These are phyloP conservation scores for Basidiobolus meristosporus DNA, from an alignment of 371 early-diverging fungal species.

Conservation along the genomic window DNA sequence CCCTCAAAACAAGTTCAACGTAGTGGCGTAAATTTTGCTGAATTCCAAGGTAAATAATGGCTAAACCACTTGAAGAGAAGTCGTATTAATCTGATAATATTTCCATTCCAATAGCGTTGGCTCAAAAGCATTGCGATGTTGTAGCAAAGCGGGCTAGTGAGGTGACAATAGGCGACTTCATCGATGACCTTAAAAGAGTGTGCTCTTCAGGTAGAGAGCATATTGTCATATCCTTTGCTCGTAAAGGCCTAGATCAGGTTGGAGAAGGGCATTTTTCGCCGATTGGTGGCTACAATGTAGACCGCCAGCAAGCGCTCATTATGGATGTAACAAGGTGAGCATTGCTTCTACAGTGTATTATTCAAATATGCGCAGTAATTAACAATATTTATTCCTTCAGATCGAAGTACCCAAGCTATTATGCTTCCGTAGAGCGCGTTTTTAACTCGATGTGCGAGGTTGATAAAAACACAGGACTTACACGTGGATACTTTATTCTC, in stretches of 20 bases:
- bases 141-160: conserved; percentile 43
- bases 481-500: conserved; percentile 73
- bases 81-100: too few species aligned
- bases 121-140: conserved; percentile 67
- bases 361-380: too few species aligned
- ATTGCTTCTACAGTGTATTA: too few species aligned
- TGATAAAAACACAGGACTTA: conserved; percentile 56
- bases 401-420: conserved; percentile 78
- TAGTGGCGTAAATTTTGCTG: conserved; percentile 72
- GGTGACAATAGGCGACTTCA: conserved; percentile 50
- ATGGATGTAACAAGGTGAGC: conserved; percentile 30
- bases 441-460: conserved; percentile 61
- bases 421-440: conserved; percentile 42
- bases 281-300: conserved; percentile 6
- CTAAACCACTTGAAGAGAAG: too few species aligned
- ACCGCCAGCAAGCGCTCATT: conserved; percentile 18
- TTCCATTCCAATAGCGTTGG: conserved; percentile 12
- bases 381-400: conserved; percentile 62
- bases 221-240: conserved; percentile 74
- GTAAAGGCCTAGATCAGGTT: conserved; percentile 60
- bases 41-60: conserved; percentile 41
- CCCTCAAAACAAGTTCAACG: conserved; percentile 54
- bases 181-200: conserved; percentile 42
- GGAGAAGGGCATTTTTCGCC: conserved; percentile 40
- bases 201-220: conserved; percentile 42